These are phyloP conservation scores for Yamadazyma epiphylla DNA, from an alignment of 1,139 yeast species.

Conservation along the genomic window DNA sequence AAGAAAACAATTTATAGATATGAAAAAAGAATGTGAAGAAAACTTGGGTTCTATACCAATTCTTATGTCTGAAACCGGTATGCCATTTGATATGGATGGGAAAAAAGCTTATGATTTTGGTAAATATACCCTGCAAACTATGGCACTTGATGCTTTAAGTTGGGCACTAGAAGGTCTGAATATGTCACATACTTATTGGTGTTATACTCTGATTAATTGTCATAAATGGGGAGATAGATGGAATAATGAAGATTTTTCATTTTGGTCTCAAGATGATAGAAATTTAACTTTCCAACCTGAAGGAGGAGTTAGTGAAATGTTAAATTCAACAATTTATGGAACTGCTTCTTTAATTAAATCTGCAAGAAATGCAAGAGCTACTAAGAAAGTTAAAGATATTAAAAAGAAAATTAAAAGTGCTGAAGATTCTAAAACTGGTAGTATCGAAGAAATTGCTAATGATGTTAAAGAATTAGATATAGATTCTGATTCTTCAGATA, in stretches of 20 bases:
- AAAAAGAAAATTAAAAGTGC: slow-evolving; percentile 9
- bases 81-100: slow-evolving; percentile 92
- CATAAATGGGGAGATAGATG: slow-evolving; percentile 87
- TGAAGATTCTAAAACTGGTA: slow-evolving; percentile 1
- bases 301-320: slow-evolving; percentile 8
- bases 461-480: slow-evolving; percentile 8
- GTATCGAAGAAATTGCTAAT: slow-evolving; percentile 3
- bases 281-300: slow-evolving; percentile 17
- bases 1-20: slow-evolving; percentile 58
- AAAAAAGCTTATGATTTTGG: slow-evolving; percentile 64
- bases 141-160: slow-evolving; percentile 79
- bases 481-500: slow-evolving; percentile 7
- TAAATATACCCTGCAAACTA: slow-evolving; percentile 65
- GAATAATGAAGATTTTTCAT: slow-evolving; percentile 91
- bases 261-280: slow-evolving; percentile 72
- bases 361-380: slow-evolving; percentile 8
- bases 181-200: slow-evolving; percentile 81
- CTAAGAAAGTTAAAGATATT: slow-evolving; percentile 7
- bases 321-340: slow-evolving; percentile 12
- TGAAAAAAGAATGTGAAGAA: slow-evolving; percentile 59
- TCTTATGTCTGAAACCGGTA: slow-evolving; percentile 90
- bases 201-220: slow-evolving; percentile 66
- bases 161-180: slow-evolving; percentile 72
- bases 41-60: slow-evolving; percentile 66
- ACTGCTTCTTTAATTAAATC: slow-evolving; percentile 10